Percentiles rank a stretch among this genome's conserved stretches.
phyloP scores from a whole-genome alignment of 768 basidiomycete genomes.

The Termitomyces bulborhizus region DNA sequence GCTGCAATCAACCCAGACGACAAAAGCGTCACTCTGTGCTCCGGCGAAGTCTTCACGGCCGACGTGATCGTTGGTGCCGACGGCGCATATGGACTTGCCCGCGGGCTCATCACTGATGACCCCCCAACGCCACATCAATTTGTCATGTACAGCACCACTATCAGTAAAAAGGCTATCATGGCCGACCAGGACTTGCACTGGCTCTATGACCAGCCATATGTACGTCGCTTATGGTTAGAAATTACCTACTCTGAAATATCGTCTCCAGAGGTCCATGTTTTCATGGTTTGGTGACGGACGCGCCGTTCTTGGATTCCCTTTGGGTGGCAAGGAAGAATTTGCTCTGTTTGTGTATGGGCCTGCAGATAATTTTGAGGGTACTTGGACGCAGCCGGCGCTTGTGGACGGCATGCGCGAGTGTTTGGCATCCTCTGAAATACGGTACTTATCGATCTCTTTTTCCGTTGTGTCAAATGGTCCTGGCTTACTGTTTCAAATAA shows the following conservation, averaged over 20 bases:
- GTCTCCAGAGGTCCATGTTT: conserved; percentile 22
- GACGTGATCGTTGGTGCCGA: conserved; percentile 58
- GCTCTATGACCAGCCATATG: conserved; percentile 22
- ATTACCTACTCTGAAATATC: background rate
- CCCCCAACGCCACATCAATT: conserved; percentile 14
- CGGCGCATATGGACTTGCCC: conserved; percentile 23
- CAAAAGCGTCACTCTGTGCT: conserved; percentile 26
- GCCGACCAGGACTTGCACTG: conserved; percentile 31
- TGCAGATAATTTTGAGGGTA: conserved; percentile 21
- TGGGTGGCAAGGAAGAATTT: conserved; percentile 28
- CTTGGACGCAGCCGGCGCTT: conserved; percentile 24
- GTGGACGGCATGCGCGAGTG: conserved; percentile 24
- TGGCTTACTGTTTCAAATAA: background rate
- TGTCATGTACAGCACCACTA: conserved; percentile 39
- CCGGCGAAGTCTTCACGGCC: conserved; percentile 35
- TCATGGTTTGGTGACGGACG: conserved; percentile 30
- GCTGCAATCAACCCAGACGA: conserved; percentile 20
- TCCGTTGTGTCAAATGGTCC: background rate
- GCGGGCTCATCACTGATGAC: conserved; percentile 15
- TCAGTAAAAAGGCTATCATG: conserved; percentile 33
- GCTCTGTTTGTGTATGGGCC: conserved; percentile 25
- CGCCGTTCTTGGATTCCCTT: conserved; percentile 23
- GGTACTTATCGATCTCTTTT: conserved; percentile 19
- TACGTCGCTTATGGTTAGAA: conserved; percentile 7
- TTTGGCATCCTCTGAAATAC: conserved; percentile 28